A percentile compares a stretch with the other conserved stretches of the same genome.
Evolutionary conservation across 805 yeast genomes (phyloP).

Genomic region (Metschnikowia gruessii): DNA sequence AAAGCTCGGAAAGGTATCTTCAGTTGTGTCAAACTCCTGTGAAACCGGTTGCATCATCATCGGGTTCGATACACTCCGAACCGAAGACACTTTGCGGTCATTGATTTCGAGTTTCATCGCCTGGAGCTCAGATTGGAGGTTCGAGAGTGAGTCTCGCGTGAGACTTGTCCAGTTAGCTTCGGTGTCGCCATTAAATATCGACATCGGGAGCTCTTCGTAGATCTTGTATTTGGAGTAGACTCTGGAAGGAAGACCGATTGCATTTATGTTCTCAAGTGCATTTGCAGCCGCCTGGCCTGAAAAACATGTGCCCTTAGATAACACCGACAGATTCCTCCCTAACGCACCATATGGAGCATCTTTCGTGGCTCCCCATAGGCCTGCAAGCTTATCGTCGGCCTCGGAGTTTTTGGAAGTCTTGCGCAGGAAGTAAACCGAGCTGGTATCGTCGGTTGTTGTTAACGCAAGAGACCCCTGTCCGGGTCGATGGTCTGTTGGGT

Average conservation of each 20-base stretch:
- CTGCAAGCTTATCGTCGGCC: too few species aligned
- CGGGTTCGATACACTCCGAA: background rate
- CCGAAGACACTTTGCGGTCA: background rate
- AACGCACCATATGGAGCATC: background rate
- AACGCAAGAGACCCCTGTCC: background rate
- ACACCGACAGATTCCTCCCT: background rate
- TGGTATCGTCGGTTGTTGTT: background rate
- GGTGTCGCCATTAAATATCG: constrained; percentile 21
- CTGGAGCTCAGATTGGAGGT: constrained; percentile 22
- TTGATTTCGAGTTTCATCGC: constrained; percentile 21
- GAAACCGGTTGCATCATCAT: constrained; percentile 2
- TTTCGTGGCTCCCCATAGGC: background rate
- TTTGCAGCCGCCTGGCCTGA: constrained; percentile 4
- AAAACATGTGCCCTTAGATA: background rate
- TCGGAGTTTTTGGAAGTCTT: background rate
- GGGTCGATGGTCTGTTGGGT: background rate
- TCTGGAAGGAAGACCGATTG: constrained; percentile 9
- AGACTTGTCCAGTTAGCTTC: constrained; percentile 26
- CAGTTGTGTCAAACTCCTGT: constrained; percentile 6
- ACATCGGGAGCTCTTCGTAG: constrained; percentile 16
- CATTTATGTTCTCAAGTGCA: constrained; percentile 8
- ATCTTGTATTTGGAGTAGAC: constrained; percentile 14
- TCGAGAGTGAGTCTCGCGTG: constrained; percentile 27
- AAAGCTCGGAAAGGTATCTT: constrained; percentile 8
- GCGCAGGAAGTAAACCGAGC: background rate